phyloP scores from a whole-genome alignment of 805 yeast species.

The Schwanniomyces occidentalis region DNA sequence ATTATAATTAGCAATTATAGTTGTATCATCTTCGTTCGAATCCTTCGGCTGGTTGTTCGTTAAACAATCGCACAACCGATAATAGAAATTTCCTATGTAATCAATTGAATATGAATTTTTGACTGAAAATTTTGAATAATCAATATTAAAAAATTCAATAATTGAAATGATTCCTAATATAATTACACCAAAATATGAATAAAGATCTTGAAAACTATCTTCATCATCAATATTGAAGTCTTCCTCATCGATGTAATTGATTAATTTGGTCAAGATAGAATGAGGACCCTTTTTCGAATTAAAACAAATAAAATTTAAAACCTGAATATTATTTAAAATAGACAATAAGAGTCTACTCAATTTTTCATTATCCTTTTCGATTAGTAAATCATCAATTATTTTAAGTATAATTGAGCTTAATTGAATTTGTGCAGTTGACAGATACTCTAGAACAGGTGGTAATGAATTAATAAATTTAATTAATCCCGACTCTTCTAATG shows the following conservation, averaged over 20 bases:
- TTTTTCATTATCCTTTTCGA: slow-evolving; percentile 30
- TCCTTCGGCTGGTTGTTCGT: slow-evolving; percentile 18
- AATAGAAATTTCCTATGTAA: slow-evolving; percentile 34
- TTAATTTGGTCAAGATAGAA: slow-evolving; percentile 42
- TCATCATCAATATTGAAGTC: slow-evolving; percentile 48
- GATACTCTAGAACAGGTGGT: slow-evolving; percentile 21
- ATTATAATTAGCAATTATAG: slow-evolving; percentile 33
- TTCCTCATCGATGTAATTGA: slow-evolving; percentile 52
- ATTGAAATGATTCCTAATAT: slow-evolving; percentile 38
- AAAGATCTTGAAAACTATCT: slow-evolving; percentile 62
- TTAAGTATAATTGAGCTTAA: slow-evolving; percentile 17
- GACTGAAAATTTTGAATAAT: slow-evolving; percentile 21
- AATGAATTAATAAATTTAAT: slow-evolving; percentile 26
- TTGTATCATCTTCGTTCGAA: slow-evolving; percentile 26
- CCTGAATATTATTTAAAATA: slow-evolving; percentile 41
- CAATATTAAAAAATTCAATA: slow-evolving; percentile 24
- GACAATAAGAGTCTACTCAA: slow-evolving; percentile 51
- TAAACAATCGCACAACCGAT: slow-evolving; percentile 30
- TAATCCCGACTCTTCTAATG: slow-evolving; percentile 40
- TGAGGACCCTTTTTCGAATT: slow-evolving; percentile 47
- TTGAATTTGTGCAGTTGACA: slow-evolving; percentile 25
- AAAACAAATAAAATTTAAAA: slow-evolving; percentile 41
- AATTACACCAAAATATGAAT: slow-evolving; percentile 66
- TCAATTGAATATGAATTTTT: slow-evolving; percentile 32
- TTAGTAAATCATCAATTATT: slow-evolving; percentile 23